Conservation (phyloP, 176 grass and related monocot genomes). For the Tuctoria greenei region DNA sequence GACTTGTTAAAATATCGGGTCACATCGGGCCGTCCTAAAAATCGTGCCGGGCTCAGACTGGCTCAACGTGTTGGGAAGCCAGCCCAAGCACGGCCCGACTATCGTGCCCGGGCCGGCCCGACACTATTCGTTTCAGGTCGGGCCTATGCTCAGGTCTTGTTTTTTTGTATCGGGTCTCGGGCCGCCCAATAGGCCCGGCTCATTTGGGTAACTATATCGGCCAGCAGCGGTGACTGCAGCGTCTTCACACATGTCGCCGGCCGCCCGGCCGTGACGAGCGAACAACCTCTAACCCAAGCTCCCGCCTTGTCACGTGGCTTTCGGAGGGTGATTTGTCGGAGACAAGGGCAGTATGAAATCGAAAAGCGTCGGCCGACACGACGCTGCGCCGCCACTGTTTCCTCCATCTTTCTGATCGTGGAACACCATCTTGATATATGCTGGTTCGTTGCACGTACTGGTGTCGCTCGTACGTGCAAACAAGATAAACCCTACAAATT, state of each 20-base stretch:
- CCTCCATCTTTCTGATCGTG: not conserved
- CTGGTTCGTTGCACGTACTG: not conserved
- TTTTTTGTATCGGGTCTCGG: no score
- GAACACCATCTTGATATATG: constrained; percentile 12
- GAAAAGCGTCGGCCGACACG: constrained; percentile 27
- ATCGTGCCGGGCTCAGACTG: no score
- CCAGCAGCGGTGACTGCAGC: constrained; percentile 19
- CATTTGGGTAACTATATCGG: no score
- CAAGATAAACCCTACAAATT: not conserved
- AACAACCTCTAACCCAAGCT: not conserved
- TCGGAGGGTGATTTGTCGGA: not conserved
- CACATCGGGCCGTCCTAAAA: no score
- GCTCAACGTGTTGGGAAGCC: no score
- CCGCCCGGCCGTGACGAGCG: no score
- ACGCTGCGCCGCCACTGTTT: constrained; percentile 3
- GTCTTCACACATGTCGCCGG: constrained; percentile 17
- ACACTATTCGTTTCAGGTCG: no score
- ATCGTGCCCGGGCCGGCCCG: no score
- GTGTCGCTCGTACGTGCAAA: not conserved
- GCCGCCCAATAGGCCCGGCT: no score
- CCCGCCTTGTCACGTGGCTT: not conserved
- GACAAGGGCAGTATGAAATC: not conserved
- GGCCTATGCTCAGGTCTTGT: no score
- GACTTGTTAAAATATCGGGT: no score
- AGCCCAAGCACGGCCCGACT: no score